phyloP scores from a whole-genome alignment of 176 grass and related monocot genomes.

The Carex scoparia region DNA sequence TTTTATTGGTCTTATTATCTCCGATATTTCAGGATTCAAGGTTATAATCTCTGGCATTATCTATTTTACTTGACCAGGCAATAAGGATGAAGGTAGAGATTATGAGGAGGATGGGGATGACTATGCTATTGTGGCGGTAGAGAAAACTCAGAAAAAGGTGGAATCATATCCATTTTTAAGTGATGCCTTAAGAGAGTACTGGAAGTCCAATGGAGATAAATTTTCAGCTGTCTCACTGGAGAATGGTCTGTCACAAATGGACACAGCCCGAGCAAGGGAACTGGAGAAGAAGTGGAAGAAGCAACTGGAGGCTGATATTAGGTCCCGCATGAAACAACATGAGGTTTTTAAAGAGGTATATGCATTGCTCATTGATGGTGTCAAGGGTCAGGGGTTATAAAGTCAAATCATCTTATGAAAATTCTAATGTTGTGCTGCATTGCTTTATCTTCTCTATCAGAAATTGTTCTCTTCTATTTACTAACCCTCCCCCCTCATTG shows the following conservation, averaged over 20 bases:
- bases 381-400: conserved; percentile 56
- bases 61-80: conserved; percentile 8
- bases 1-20: neutral
- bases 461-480: no score
- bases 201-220: conserved; percentile 35
- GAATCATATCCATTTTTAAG: conserved; percentile 31
- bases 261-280: conserved; percentile 14
- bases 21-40: neutral
- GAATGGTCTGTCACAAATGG: conserved; percentile 39
- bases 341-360: conserved; percentile 71
- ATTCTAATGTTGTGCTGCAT: neutral
- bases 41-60: neutral
- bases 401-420: neutral
- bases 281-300: conserved; percentile 54
- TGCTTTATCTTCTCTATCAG: no score
- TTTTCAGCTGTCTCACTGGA: conserved; percentile 49
- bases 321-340: conserved; percentile 38
- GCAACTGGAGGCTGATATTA: conserved; percentile 55
- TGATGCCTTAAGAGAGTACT: conserved; percentile 60
- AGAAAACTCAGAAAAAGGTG: neutral
- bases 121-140: neutral
- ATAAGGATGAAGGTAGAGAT: conserved; percentile 8
- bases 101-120: conserved; percentile 18
- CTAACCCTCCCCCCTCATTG: neutral
- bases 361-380: conserved; percentile 52